Conservation (phyloP, 331 rosid species). For the Arachis monticola region DNA sequence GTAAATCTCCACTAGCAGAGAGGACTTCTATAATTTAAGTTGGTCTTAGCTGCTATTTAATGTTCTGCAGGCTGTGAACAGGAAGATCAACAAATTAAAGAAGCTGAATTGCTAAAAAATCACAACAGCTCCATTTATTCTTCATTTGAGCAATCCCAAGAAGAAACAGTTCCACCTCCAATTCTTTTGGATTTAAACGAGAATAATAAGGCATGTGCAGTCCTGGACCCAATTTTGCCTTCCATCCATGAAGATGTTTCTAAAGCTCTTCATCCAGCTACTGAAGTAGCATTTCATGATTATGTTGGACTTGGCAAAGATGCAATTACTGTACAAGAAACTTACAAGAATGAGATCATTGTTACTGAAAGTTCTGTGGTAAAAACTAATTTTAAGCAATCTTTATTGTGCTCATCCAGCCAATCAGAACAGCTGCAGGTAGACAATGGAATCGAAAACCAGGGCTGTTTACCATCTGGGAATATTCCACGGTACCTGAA, state of each 20-base stretch:
- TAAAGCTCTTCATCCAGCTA: constrained; percentile 46
- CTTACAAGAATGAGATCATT: constrained; percentile 42
- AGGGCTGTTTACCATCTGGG: constrained; percentile 45
- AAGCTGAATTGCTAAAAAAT: constrained; percentile 43
- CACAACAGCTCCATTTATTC: constrained; percentile 37
- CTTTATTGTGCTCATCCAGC: constrained; percentile 42
- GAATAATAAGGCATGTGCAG: constrained; percentile 49
- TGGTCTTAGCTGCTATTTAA: constrained; percentile 38
- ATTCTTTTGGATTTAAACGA: constrained; percentile 50
- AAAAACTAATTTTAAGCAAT: constrained; percentile 49
- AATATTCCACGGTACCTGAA: constrained; percentile 65
- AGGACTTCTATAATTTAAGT: constrained; percentile 22
- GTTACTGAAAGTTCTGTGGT: constrained; percentile 51
- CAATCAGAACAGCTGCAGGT: constrained; percentile 52
- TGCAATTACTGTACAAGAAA: constrained; percentile 47
- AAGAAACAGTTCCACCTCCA: constrained; percentile 49
- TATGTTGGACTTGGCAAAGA: constrained; percentile 43
- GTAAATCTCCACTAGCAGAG: constrained; percentile 9
- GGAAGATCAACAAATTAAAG: constrained; percentile 53
- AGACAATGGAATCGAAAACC: constrained; percentile 50
- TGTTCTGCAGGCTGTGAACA: constrained; percentile 56
- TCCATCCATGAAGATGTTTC: constrained; percentile 51
- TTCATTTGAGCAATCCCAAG: constrained; percentile 56
- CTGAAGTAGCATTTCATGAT: constrained; percentile 45
- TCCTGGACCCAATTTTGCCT: constrained; percentile 54